Base-by-base conservation (phyloP, 192 early-diverging fungal genomes). In the Gigaspora rosea region DNA sequence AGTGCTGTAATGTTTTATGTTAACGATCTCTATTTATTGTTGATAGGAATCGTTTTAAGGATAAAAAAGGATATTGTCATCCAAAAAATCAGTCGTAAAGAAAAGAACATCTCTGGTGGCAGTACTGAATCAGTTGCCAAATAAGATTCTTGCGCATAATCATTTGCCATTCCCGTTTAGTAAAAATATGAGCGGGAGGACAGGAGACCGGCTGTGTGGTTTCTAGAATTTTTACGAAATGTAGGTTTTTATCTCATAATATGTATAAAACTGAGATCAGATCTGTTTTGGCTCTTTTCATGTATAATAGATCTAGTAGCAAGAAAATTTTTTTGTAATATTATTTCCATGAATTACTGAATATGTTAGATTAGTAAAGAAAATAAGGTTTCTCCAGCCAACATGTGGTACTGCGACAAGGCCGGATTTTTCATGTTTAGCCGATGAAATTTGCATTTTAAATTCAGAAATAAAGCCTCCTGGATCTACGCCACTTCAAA, bases 381-480 rank as follows among this genome's bases (percentile, higher is more conserved):
- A n/a, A n/a, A n/a, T n/a, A n/a, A n/a, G n/a, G n/a, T n/a, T n/a
- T n/a, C n/a, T n/a, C n/a, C n/a, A n/a, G n/a, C n/a, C n/a, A n/a
- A n/a, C n/a, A n/a, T n/a, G n/a, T n/a, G n/a, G n/a, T 56, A 36
- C 49, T 36, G 18, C 8, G 56, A 65, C 35, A 70, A 71, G 66
- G 49, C 76, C 51, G 6, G 76, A 70, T 61, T 65, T 77, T 77
- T 54, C 75, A 9, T 77, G 75, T 12, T 20, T 69, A 20, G 48
- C 68, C 9, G 57, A 77, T 13, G n/a, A 77, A 13, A 77, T 77
- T 9, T 49, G 47, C 33, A 71, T 77, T 51, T 8, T 72, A 35
- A 51, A 51, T 47, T 56, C 52, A n/a, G 52, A 71, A 18, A 71
- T 78, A 15, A 78, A 78, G n/a, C 56, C 69, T 32, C 7, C 46